These are phyloP conservation scores for Nasturtium officinale DNA, from an alignment of 345 rosid species.

Conservation along the genomic window DNA sequence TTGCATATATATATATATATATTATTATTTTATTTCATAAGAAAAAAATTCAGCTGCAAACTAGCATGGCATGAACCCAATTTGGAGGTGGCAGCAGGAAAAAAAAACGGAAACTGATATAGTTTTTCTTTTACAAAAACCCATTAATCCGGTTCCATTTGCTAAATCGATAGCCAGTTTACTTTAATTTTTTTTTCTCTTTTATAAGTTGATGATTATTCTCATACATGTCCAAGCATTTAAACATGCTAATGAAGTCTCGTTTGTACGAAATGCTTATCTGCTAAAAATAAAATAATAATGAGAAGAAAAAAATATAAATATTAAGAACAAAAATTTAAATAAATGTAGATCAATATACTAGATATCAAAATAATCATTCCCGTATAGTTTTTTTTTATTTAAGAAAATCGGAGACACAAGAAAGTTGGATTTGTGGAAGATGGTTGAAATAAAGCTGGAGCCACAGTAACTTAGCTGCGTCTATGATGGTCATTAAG, in stretches of 20 bases:
- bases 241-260: not conserved
- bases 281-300: not conserved
- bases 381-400: not conserved
- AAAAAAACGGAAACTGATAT: not conserved
- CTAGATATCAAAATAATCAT: not conserved
- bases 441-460: not conserved
- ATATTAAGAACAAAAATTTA: no score
- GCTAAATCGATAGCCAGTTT: not conserved
- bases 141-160: not conserved
- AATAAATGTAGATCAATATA: not conserved
- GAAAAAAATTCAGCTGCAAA: not conserved
- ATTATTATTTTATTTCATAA: not conserved
- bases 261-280: not conserved
- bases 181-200: not conserved
- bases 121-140: not conserved
- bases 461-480: not conserved
- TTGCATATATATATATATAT: not conserved
- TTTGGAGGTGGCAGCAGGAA: not conserved
- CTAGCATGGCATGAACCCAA: conserved; percentile 9
- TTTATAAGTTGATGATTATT: not conserved
- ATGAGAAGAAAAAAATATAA: not conserved
- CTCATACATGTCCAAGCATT: not conserved
- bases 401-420: not conserved
- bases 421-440: not conserved
- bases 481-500: not conserved